A percentile compares a stretch with the other conserved stretches of the same genome.
These are phyloP conservation scores for Septoria linicola DNA, from an alignment of 2,329 filamentous ascomycete genomes.

Conservation along the genomic window DNA sequence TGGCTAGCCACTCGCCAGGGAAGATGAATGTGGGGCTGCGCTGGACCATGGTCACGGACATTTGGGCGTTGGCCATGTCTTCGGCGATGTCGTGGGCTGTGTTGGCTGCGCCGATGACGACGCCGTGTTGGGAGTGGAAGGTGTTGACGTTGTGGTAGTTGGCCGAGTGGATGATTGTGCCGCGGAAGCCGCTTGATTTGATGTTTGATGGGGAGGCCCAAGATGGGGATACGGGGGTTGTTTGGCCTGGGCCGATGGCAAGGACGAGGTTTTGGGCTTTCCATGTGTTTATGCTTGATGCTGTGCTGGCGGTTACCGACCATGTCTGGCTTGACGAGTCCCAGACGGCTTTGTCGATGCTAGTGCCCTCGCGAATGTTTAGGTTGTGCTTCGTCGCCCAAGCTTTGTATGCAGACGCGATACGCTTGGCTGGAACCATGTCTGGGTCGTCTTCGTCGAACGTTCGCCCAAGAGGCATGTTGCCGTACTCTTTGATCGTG, in stretches of 20 bases:
- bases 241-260: slow-evolving; percentile 35
- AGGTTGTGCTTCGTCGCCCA: slow-evolving; percentile 42
- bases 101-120: slow-evolving; percentile 51
- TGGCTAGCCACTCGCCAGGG: slow-evolving; percentile 34
- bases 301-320: slow-evolving; percentile 30
- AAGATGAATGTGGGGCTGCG: slow-evolving; percentile 45
- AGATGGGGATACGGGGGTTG: slow-evolving; percentile 27
- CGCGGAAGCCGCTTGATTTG: slow-evolving; percentile 41
- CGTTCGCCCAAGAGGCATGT: slow-evolving; percentile 40
- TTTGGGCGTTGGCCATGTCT: slow-evolving; percentile 47
- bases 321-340: slow-evolving; percentile 40
- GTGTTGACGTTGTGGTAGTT: slow-evolving; percentile 37
- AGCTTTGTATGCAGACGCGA: slow-evolving; percentile 41
- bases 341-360: slow-evolving; percentile 42
- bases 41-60: slow-evolving; percentile 49
- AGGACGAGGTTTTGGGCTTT: slow-evolving; percentile 37
- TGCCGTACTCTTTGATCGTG: slow-evolving; percentile 43
- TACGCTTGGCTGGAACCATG: slow-evolving; percentile 35
- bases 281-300: slow-evolving; percentile 8
- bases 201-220: slow-evolving; percentile 34
- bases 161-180: slow-evolving; percentile 40
- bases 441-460: slow-evolving; percentile 32
- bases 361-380: slow-evolving; percentile 43
- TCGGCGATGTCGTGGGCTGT: slow-evolving; percentile 52
- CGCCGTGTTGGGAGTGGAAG: slow-evolving; percentile 44